Evolutionary conservation across 257 asterid genomes (phyloP), one percentile per base, ranked within the genome.

Genomic region (Paulownia fortunei): DNA sequence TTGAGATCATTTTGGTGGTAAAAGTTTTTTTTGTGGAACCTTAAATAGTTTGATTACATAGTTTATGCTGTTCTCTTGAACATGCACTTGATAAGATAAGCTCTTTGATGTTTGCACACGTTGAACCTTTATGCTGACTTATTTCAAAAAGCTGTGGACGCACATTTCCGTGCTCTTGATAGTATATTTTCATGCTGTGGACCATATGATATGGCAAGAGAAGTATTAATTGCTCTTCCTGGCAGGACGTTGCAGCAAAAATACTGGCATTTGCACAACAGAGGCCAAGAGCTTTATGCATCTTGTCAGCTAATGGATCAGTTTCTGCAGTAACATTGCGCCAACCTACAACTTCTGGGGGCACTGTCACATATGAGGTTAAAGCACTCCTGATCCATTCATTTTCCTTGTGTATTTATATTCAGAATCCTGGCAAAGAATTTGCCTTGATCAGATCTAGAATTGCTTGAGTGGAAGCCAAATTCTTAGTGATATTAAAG

Each of bases 221-320:
- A 68, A 13, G 59, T 60, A 42, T 61, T 78, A 51, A 36, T 78
- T 72, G 72, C 39, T 51, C 21, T 59, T 37, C 49, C 71, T 72
- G 60, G 75, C 92, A 95, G 99, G 99, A 96, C 64, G 80, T 93
- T 78, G 98, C 99, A 3, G 93, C 87, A 44, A 96, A 90, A 83
- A 80, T 96, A 84, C 79, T 93, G 83, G 87, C 97, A 67, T 96
- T 96, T 84, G 97, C 99, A 2, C 96, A 96, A 76, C 97, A 90
- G 85, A 92, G 96, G 86, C 92, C 92, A 6, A 90, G 99, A 84
- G 99, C 98, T 72, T 82, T 96, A 77, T 96, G 99, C 85, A 78
- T 96, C 65, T 80, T 96, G 84, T 92, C 99, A 37, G 99, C 92
- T 54, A 91, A 77, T 73, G 99, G 98, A 18, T 77, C 97, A 12